Conservation (phyloP, 2,329 filamentous ascomycete genomes). For the Acrocalymma vagum region DNA sequence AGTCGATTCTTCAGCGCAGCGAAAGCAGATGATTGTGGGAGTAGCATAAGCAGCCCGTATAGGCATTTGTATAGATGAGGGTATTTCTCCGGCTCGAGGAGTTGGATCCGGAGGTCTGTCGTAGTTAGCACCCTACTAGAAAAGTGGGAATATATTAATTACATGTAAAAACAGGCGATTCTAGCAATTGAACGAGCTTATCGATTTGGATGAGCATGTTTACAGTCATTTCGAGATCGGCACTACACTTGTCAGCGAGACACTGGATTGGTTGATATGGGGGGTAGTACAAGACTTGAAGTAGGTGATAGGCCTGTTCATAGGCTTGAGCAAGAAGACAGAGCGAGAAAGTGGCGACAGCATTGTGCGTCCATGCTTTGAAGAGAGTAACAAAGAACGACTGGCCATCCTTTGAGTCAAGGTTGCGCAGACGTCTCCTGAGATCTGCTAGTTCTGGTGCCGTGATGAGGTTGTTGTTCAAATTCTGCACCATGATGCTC, state of each 20-base stretch:
- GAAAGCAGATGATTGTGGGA: constrained; percentile 98
- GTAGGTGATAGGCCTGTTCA: constrained; percentile 93
- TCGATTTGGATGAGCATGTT: constrained; percentile 99
- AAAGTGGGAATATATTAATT: constrained; percentile 46
- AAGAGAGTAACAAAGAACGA: constrained; percentile 94
- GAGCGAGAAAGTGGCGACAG: constrained; percentile 94
- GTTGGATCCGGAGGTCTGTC: constrained; percentile 87
- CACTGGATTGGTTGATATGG: not conserved
- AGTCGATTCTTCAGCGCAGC: constrained; percentile 95
- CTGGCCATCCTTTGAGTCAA: constrained; percentile 95
- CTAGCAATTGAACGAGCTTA: constrained; percentile 94
- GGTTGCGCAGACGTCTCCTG: constrained; percentile 85
- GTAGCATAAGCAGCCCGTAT: constrained; percentile 94
- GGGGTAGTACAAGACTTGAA: constrained; percentile 85
- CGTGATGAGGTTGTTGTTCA: constrained; percentile 99
- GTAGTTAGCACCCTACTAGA: not conserved
- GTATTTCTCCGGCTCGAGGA: constrained; percentile 93
- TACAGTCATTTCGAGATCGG: constrained; percentile 97
- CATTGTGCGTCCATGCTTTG: constrained; percentile 97
- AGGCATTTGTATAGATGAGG: constrained; percentile 97
- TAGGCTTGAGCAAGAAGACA: constrained; percentile 97
- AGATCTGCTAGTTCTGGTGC: constrained; percentile 92
- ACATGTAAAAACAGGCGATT: constrained; percentile 98
- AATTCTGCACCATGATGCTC: constrained; percentile 98
- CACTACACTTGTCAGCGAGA: constrained; percentile 63